Percentiles rank a stretch among this genome's conserved stretches.
phyloP scores from a whole-genome alignment of 805 yeast species.

The Jamesozyma spencerorum region DNA sequence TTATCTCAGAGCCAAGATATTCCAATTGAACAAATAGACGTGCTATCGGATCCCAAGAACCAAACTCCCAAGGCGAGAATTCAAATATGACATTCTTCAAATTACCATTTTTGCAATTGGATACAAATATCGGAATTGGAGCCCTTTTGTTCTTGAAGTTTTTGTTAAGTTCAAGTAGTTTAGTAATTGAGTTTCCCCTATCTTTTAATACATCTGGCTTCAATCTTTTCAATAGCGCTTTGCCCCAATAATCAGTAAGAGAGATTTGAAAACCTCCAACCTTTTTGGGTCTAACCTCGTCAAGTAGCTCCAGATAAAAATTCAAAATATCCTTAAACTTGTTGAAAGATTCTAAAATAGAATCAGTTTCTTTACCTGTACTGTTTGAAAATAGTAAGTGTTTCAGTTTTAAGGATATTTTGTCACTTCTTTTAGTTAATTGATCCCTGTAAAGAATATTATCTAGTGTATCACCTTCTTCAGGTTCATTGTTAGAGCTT shows the following conservation, averaged over 20 bases:
- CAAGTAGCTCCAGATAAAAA: constrained; percentile 45
- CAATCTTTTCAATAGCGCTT: constrained; percentile 41
- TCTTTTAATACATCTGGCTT: constrained; percentile 29
- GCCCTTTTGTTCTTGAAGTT: constrained; percentile 33
- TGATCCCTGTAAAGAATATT: constrained; percentile 3
- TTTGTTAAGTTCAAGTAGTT: constrained; percentile 15
- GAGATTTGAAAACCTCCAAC: constrained; percentile 46
- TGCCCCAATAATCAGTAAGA: constrained; percentile 62
- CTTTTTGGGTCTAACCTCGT: constrained; percentile 45
- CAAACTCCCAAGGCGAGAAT: constrained; percentile 58
- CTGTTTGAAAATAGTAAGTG: constrained; percentile 12
- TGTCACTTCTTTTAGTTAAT: constrained; percentile 10
- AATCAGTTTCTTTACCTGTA: constrained; percentile 7
- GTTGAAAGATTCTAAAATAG: constrained; percentile 19
- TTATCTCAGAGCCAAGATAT: constrained; percentile 43
- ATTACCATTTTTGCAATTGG: constrained; percentile 35
- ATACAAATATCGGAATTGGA: constrained; percentile 43
- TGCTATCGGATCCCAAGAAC: constrained; percentile 49
- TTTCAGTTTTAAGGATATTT: constrained; percentile 10
- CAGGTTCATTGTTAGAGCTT: constrained; percentile 8
- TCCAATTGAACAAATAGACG: constrained; percentile 41
- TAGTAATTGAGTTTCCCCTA: constrained; percentile 33
- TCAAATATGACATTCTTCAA: constrained; percentile 37
- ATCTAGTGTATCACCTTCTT: constrained; percentile 7
- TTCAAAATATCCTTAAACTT: constrained; percentile 30